A percentile compares a stretch with the other conserved stretches of the same genome.
These are phyloP conservation scores for Fibroporia radiculosa DNA, from an alignment of 768 basidiomycete genomes.

Conservation along the genomic window DNA sequence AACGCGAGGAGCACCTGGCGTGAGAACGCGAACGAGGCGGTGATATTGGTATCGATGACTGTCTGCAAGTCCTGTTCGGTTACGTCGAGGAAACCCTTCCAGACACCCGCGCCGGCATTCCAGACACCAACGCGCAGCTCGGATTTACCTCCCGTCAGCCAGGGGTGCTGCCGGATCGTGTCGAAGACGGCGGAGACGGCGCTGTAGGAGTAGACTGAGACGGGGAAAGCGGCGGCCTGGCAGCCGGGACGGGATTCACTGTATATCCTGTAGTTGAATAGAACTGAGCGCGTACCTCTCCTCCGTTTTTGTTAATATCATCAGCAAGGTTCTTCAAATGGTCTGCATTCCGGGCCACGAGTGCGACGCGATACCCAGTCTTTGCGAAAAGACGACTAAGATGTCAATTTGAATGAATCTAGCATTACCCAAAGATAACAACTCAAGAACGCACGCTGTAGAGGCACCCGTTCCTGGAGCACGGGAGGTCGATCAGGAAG, in stretches of 20 bases:
- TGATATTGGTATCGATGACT: slow-evolving; percentile 25
- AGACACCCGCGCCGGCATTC: slow-evolving; percentile 29
- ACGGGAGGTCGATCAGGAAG: not conserved
- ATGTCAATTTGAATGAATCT: not conserved
- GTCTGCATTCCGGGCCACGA: slow-evolving; percentile 29
- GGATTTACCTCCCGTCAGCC: slow-evolving; percentile 16
- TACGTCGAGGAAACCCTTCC: slow-evolving; percentile 32
- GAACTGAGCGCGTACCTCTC: slow-evolving; percentile 21
- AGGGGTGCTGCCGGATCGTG: slow-evolving; percentile 24
- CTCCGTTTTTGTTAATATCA: slow-evolving; percentile 27
- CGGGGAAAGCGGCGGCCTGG: slow-evolving; percentile 32
- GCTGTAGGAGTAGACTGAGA: slow-evolving; percentile 25
- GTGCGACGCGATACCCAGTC: slow-evolving; percentile 32
- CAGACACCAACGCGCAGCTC: slow-evolving; percentile 33
- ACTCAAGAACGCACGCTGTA: slow-evolving; percentile 30
- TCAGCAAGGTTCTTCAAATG: slow-evolving; percentile 26
- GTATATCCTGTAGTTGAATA: not conserved
- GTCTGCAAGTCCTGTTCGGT: slow-evolving; percentile 28
- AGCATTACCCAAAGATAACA: not conserved
- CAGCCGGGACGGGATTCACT: not conserved
- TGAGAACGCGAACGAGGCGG: slow-evolving; percentile 33
- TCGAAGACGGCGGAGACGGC: slow-evolving; percentile 26
- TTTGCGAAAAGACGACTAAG: slow-evolving; percentile 30
- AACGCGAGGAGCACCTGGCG: slow-evolving; percentile 27
- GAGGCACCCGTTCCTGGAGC: slow-evolving; percentile 31